A percentile compares a stretch with the other conserved stretches of the same genome.
Evolutionary conservation across 805 yeast genomes (phyloP).

Genomic region (Citeromyces matritensis): DNA sequence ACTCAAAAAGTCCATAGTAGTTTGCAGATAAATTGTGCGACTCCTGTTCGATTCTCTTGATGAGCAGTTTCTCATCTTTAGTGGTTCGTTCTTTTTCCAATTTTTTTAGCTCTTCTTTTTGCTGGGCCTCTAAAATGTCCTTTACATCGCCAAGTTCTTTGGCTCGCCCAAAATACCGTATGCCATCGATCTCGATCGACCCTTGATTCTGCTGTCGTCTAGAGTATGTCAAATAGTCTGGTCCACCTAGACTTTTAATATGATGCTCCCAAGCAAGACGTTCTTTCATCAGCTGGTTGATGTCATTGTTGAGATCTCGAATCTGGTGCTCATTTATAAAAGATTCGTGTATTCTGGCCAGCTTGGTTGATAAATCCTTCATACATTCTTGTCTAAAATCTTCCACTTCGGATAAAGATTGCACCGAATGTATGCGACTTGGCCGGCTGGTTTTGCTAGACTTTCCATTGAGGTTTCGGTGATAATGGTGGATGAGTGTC

Average conservation of each 20-base stretch:
- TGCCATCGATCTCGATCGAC: slow-evolving; percentile 26
- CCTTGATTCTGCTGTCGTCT: slow-evolving; percentile 3
- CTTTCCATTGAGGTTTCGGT: too few species aligned
- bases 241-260: slow-evolving; percentile 59
- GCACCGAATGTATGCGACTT: slow-evolving; percentile 34
- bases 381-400: slow-evolving; percentile 50
- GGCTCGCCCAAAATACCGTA: slow-evolving; percentile 75
- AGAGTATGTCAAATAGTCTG: slow-evolving; percentile 30
- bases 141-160: slow-evolving; percentile 63
- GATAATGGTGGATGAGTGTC: too few species aligned
- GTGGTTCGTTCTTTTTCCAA: slow-evolving; percentile 5
- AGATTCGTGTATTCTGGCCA: slow-evolving; percentile 50
- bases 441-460: slow-evolving; percentile 27
- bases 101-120: slow-evolving; percentile 7
- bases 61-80: slow-evolving; percentile 7
- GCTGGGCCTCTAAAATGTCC: slow-evolving; percentile 23
- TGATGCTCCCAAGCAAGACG: slow-evolving; percentile 68
- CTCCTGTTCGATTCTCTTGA: slow-evolving; percentile 10
- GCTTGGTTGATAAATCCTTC: slow-evolving; percentile 45
- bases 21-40: slow-evolving; percentile 13
- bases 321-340: slow-evolving; percentile 43
- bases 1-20: slow-evolving; percentile 28
- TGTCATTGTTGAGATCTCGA: slow-evolving; percentile 58
- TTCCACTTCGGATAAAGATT: slow-evolving; percentile 47
- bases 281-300: slow-evolving; percentile 55